These are phyloP conservation scores for Aristolochia fimbriata DNA, from an alignment of 164 flowering plant genomes.

Conservation along the genomic window DNA sequence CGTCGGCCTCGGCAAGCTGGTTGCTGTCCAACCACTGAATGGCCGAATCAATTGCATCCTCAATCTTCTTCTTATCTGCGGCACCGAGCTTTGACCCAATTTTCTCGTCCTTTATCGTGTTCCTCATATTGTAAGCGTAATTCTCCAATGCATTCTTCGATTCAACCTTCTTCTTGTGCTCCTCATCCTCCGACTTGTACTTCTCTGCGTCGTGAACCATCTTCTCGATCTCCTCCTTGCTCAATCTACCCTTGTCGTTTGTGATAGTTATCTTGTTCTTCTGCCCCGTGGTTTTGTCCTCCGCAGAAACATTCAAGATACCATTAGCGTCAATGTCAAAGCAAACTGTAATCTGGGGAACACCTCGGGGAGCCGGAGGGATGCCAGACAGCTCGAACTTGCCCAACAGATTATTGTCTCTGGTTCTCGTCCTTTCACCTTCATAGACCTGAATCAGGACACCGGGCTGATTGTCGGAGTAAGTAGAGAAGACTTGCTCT, in stretches of 20 bases:
- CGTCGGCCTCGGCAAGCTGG: slow-evolving; percentile 32
- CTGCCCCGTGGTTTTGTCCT: slow-evolving; percentile 33
- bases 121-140: slow-evolving; percentile 32
- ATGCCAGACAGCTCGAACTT: slow-evolving; percentile 28
- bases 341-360: slow-evolving; percentile 34
- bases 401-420: slow-evolving; percentile 21
- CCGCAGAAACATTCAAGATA: slow-evolving; percentile 33
- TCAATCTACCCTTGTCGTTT: slow-evolving; percentile 30
- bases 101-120: slow-evolving; percentile 31
- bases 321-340: slow-evolving; percentile 27
- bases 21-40: slow-evolving; percentile 35
- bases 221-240: slow-evolving; percentile 26
- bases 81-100: slow-evolving; percentile 21
- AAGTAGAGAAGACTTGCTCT: slow-evolving; percentile 26
- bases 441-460: slow-evolving; percentile 32
- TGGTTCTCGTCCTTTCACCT: slow-evolving; percentile 32
- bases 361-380: slow-evolving; percentile 36
- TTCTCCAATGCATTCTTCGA: slow-evolving; percentile 28
- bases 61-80: slow-evolving; percentile 32
- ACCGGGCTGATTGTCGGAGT: slow-evolving; percentile 34
- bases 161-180: slow-evolving; percentile 33
- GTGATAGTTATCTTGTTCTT: slow-evolving; percentile 40
- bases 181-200: slow-evolving; percentile 34
- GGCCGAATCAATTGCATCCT: slow-evolving; percentile 25
- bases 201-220: slow-evolving; percentile 38